Evolutionary conservation across 2,329 filamentous ascomycete genomes (phyloP).

Genomic region (Hymenoscyphus fraxineus): DNA sequence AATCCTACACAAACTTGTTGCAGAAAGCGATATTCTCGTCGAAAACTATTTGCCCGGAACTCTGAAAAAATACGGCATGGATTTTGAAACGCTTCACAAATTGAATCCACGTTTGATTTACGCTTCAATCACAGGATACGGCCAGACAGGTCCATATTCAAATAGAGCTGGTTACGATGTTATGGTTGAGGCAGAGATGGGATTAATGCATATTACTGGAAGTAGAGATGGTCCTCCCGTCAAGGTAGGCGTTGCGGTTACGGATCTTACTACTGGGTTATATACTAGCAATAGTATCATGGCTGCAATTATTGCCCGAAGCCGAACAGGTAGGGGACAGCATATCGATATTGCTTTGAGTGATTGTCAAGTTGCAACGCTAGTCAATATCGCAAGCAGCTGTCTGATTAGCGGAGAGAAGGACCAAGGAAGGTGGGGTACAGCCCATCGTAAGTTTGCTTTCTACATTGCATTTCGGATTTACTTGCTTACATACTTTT

Average conservation of each 20-base stretch:
- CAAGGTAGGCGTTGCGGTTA: slow-evolving; percentile 96
- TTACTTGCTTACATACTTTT: slow-evolving; percentile 12
- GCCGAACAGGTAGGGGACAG: slow-evolving; percentile 74
- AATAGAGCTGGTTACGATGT: slow-evolving; percentile 93
- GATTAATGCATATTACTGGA: slow-evolving; percentile 97
- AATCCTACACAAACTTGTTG: slow-evolving; percentile 79
- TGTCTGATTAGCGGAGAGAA: slow-evolving; percentile 82
- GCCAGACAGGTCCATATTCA: slow-evolving; percentile 88
- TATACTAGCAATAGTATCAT: slow-evolving; percentile 96
- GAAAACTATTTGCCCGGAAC: slow-evolving; percentile 94
- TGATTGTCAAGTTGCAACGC: slow-evolving; percentile 90
- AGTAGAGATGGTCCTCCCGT: slow-evolving; percentile 83
- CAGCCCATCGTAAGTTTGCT: slow-evolving; percentile 73
- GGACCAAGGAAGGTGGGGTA: slow-evolving; percentile 90
- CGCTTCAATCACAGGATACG: slow-evolving; percentile 94
- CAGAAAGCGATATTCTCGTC: slow-evolving; percentile 85
- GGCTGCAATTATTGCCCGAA: slow-evolving; percentile 79
- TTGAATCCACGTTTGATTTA: slow-evolving; percentile 90
- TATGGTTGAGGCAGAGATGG: slow-evolving; percentile 98
- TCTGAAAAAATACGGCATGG: slow-evolving; percentile 85
- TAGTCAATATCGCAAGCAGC: slow-evolving; percentile 94
- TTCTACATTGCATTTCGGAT: not conserved
- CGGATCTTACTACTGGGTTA: slow-evolving; percentile 88
- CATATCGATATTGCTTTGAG: slow-evolving; percentile 89
- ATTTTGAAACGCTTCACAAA: slow-evolving; percentile 74